Percentiles rank a stretch among this genome's conserved stretches.
phyloP scores from a whole-genome alignment of 768 basidiomycete species.

The Boletus patriciae region DNA sequence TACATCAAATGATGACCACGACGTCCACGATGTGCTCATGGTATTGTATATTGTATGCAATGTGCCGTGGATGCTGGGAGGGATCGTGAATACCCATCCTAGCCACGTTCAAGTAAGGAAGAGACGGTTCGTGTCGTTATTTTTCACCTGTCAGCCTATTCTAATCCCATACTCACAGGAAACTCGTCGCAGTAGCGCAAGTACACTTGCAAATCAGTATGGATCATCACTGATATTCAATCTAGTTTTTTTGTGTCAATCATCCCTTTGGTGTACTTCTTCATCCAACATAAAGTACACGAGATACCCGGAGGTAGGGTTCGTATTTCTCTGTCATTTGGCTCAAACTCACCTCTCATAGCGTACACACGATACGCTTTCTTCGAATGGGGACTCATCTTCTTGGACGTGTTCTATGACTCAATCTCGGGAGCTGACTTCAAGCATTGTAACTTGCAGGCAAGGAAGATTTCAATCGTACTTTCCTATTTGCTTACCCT shows the following conservation, averaged over 20 bases:
- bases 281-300: conserved; percentile 81
- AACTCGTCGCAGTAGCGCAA: conserved; percentile 52
- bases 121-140: conserved; percentile 46
- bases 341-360: conserved; percentile 28
- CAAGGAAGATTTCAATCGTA: conserved; percentile 25
- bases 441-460: conserved; percentile 51
- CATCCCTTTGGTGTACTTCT: conserved; percentile 78
- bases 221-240: conserved; percentile 3
- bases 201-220: neutral
- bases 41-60: conserved; percentile 81
- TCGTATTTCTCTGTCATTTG: neutral
- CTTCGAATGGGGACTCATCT: conserved; percentile 84
- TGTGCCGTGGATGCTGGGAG: conserved; percentile 86
- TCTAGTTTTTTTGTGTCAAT: conserved; percentile 69
- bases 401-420: conserved; percentile 72
- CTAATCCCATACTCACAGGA: conserved; percentile 37
- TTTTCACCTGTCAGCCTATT: neutral
- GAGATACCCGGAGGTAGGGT: conserved; percentile 70
- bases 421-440: conserved; percentile 65
- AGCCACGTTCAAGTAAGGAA: conserved; percentile 41
- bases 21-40: conserved; percentile 86
- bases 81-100: conserved; percentile 54
- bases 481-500: neutral
- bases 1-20: conserved; percentile 81
- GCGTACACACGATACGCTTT: conserved; percentile 86